Percentiles rank a stretch among this genome's conserved stretches.
phyloP scores from a whole-genome alignment of 73 alveolate genomes.

The Symbiodinium natans region DNA sequence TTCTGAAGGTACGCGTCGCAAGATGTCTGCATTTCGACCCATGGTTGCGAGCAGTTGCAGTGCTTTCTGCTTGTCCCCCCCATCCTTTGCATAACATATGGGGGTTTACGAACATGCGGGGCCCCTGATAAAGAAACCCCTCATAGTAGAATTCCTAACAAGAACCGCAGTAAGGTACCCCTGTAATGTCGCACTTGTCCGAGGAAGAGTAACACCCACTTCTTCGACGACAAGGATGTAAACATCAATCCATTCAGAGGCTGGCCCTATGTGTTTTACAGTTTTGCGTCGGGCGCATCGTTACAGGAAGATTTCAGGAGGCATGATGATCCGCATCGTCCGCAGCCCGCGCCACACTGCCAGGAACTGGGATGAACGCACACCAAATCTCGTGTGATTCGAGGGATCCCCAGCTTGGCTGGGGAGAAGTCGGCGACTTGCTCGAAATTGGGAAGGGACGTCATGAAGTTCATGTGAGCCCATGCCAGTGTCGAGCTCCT shows the following conservation, averaged over 20 bases:
- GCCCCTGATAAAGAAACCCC: not conserved
- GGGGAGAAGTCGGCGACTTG: constrained; percentile 69
- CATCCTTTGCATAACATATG: no score
- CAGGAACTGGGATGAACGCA: constrained; percentile 84
- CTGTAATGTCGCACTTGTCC: no score
- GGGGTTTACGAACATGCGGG: not conserved
- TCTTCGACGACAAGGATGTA: constrained; percentile 84
- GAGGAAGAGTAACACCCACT: constrained; percentile 54
- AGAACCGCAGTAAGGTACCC: no score
- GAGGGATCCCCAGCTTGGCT: constrained; percentile 38
- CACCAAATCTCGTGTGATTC: constrained; percentile 48
- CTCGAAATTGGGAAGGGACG: no score
- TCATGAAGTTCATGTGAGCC: no score
- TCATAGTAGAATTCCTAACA: not conserved
- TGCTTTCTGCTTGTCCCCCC: no score
- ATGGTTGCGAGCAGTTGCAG: no score
- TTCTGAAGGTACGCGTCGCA: constrained; percentile 71
- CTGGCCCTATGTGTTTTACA: not conserved
- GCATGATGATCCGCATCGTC: no score
- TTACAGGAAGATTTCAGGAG: no score
- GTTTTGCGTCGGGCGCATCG: no score
- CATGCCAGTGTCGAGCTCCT: no score
- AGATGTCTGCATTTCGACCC: constrained; percentile 55
- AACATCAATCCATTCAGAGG: constrained; percentile 72
- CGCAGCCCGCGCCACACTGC: no score